Evolutionary conservation across 139 green algal species (phyloP).

Genomic region (Choricystis sp.): DNA sequence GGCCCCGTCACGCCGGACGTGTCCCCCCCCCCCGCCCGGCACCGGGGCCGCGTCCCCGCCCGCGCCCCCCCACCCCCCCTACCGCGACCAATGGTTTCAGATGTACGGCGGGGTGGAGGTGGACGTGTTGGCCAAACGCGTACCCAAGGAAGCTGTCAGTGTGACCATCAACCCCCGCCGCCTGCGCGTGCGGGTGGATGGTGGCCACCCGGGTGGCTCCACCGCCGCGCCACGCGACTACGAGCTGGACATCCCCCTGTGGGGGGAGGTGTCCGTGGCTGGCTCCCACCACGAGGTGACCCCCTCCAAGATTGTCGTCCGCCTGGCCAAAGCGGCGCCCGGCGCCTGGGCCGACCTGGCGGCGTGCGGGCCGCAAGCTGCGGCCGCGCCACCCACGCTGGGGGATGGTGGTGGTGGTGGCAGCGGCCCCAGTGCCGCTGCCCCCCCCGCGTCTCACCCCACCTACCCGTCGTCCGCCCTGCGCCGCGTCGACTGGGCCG

Average conservation of each 20-base stretch:
- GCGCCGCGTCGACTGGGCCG: constrained; percentile 45
- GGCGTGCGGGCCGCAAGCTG: constrained; percentile 5
- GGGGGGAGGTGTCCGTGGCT: constrained; percentile 20
- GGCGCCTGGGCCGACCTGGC: constrained; percentile 47
- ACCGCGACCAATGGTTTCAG: constrained; percentile 74
- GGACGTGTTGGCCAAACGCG: constrained; percentile 63
- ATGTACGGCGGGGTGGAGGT: constrained; percentile 36
- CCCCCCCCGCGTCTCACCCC: not conserved
- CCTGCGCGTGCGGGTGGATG: constrained; percentile 13
- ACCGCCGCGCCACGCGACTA: constrained; percentile 13
- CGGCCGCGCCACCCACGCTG: not conserved
- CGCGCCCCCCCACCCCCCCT: constrained; percentile 8
- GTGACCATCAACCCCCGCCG: constrained; percentile 6
- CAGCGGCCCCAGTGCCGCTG: constrained; percentile 3
- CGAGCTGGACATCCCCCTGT: constrained; percentile 40
- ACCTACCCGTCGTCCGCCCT: not conserved
- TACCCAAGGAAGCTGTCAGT: constrained; percentile 32
- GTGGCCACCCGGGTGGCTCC: no score
- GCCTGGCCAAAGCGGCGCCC: constrained; percentile 42
- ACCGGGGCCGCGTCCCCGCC: not conserved
- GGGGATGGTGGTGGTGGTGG: not conserved
- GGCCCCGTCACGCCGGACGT: not conserved
- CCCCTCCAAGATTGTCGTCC: constrained; percentile 61
- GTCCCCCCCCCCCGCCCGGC: not conserved
- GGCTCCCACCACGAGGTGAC: constrained; percentile 39